Conservation (phyloP, 2,329 filamentous ascomycete species). For the Diaporthe vaccinii region DNA sequence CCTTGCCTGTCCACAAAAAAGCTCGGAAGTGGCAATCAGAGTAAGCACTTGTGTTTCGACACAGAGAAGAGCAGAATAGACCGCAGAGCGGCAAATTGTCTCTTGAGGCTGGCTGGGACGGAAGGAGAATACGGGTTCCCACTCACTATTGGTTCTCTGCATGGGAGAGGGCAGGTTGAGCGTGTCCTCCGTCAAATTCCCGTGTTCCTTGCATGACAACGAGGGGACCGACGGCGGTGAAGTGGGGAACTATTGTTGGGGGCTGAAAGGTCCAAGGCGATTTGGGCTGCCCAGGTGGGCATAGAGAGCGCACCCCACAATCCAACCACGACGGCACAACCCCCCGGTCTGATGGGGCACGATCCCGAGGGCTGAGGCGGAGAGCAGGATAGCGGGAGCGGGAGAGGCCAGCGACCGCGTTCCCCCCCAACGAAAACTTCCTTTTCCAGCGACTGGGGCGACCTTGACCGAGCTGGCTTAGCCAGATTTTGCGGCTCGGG, state of each 20-base stretch:
- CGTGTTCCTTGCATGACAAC: conserved; percentile 31
- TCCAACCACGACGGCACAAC: not conserved
- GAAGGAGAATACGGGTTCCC: conserved; percentile 22
- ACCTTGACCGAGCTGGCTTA: not conserved
- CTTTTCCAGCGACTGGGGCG: conserved; percentile 8
- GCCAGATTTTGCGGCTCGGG: conserved; percentile 8
- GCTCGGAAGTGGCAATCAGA: not conserved
- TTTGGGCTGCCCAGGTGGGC: not conserved
- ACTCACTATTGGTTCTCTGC: conserved; percentile 27
- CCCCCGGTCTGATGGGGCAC: conserved; percentile 4
- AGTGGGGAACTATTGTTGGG: conserved; percentile 29
- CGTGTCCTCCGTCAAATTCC: not conserved
- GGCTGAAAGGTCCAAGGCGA: conserved; percentile 13
- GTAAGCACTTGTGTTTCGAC: not conserved
- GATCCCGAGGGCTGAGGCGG: conserved; percentile 13
- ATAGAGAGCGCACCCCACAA: conserved; percentile 17
- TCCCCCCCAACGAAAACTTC: conserved; percentile 4
- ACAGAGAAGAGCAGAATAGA: not conserved
- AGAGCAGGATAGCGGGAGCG: not conserved
- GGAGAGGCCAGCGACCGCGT: not conserved
- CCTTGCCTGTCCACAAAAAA: not conserved
- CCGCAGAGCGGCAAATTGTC: not conserved
- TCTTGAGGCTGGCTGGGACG: conserved; percentile 27
- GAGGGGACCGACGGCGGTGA: conserved; percentile 24
- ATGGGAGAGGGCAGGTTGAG: not conserved